Percentiles rank a stretch among this genome's conserved stretches.
Evolutionary conservation across 495 filamentous ascomycete genomes (phyloP).

Genomic region (Penicillium argentinense): DNA sequence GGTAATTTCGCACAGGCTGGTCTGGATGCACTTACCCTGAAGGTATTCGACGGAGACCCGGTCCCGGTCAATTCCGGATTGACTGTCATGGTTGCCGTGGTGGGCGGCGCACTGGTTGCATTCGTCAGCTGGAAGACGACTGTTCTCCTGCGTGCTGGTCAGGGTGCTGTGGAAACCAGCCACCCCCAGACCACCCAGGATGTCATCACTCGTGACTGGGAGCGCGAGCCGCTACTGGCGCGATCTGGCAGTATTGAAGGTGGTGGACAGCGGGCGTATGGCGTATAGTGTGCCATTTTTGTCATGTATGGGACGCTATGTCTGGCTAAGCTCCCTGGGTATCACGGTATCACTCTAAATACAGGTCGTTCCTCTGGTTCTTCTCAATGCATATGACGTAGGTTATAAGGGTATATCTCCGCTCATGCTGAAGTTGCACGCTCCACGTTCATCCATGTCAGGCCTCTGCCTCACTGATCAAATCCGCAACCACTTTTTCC

Average conservation of each 20-base stretch:
- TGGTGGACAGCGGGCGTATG: not conserved
- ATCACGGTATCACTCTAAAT: too few species aligned
- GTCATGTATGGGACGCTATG: not conserved
- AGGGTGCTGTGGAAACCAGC: too few species aligned
- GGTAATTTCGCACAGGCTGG: constrained; percentile 85
- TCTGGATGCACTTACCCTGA: constrained; percentile 77
- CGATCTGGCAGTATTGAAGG: not conserved
- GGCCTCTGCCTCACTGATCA: not conserved
- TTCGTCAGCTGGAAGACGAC: constrained; percentile 53
- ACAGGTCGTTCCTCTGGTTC: too few species aligned
- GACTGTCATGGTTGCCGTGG: constrained; percentile 55
- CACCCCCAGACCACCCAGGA: not conserved
- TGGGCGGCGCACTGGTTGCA: constrained; percentile 58
- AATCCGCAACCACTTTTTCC: not conserved
- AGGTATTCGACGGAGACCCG: constrained; percentile 68
- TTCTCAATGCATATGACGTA: too few species aligned
- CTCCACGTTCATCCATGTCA: too few species aligned
- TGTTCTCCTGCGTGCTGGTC: not conserved
- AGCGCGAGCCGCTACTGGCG: not conserved
- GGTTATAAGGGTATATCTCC: too few species aligned
- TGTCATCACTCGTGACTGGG: not conserved
- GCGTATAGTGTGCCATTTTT: not conserved
- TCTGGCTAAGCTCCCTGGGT: too few species aligned
- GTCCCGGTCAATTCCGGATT: constrained; percentile 75
- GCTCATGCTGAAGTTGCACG: too few species aligned